Percentiles rank a stretch among this genome's conserved stretches.
Evolutionary conservation across 768 basidiomycete genomes (phyloP).

Genomic region (Mycena polygramma): DNA sequence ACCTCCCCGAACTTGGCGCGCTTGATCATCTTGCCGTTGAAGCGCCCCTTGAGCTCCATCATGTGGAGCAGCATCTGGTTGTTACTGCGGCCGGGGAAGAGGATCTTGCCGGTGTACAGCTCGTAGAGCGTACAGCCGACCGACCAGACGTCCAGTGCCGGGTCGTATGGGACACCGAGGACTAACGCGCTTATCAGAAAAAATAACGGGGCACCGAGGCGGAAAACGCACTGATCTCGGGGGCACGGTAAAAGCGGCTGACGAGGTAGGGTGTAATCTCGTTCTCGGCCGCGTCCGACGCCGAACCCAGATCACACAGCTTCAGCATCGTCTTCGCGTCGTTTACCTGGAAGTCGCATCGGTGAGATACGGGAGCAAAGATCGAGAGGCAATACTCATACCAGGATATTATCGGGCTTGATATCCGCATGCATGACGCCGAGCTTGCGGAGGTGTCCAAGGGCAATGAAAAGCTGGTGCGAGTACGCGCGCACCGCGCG

Average conservation of each 20-base stretch:
- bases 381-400: constrained; percentile 53
- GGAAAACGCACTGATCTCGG: constrained; percentile 86
- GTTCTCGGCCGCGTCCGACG: constrained; percentile 93
- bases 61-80: constrained; percentile 98
- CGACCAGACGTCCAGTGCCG: constrained; percentile 95
- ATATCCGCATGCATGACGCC: constrained; percentile 99
- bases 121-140: constrained; percentile 98
- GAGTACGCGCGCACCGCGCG: constrained; percentile 99
- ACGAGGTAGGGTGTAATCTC: constrained; percentile 99
- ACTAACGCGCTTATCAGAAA: constrained; percentile 62
- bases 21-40: constrained; percentile 95
- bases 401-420: constrained; percentile 98
- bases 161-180: constrained; percentile 95
- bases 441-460: constrained; percentile 87
- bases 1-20: constrained; percentile 92
- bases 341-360: constrained; percentile 75
- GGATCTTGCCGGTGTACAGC: constrained; percentile 95
- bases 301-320: constrained; percentile 97
- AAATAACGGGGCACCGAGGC: constrained; percentile 23
- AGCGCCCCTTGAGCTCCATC: constrained; percentile 97
- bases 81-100: constrained; percentile 96
- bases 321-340: constrained; percentile 95
- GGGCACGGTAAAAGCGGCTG: constrained; percentile 96
- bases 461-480: constrained; percentile 92
- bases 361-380: background rate